Conservation (phyloP, 2,329 filamentous ascomycete species). For the Fusarium vanettenii region DNA sequence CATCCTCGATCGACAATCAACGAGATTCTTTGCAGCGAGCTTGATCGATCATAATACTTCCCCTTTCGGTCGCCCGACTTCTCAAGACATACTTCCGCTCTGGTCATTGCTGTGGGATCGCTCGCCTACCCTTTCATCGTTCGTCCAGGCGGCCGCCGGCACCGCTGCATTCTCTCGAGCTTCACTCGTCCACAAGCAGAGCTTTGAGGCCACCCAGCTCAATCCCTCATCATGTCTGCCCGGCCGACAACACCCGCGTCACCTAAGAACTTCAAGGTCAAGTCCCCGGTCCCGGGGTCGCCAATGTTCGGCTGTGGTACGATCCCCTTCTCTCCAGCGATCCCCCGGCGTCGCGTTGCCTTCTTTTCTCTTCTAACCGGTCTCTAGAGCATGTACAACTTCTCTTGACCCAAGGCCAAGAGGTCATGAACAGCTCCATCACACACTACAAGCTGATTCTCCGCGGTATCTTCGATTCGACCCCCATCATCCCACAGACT, state of each 20-base stretch:
- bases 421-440: conserved; percentile 75
- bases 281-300: conserved; percentile 67
- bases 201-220: conserved; percentile 1
- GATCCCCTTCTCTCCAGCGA: conserved; percentile 42
- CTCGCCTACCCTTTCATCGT: neutral
- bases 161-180: neutral
- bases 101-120: neutral
- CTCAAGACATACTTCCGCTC: neutral
- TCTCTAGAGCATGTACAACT: conserved; percentile 76
- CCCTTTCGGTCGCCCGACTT: neutral
- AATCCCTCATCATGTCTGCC: conserved; percentile 54
- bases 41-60: neutral
- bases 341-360: neutral
- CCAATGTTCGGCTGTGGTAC: conserved; percentile 74
- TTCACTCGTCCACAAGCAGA: neutral
- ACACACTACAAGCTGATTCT: conserved; percentile 79
- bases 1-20: conserved; percentile 12
- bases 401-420: conserved; percentile 70
- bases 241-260: conserved; percentile 63
- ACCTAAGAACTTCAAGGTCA: conserved; percentile 69
- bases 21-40: neutral
- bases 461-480: conserved; percentile 76
- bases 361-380: conserved; percentile 43
- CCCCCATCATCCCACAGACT: conserved; percentile 73
- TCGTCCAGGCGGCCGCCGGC: neutral